Evolutionary conservation across 148 eudicot species (phyloP).

Genomic region (Suaeda aralocaspica): DNA sequence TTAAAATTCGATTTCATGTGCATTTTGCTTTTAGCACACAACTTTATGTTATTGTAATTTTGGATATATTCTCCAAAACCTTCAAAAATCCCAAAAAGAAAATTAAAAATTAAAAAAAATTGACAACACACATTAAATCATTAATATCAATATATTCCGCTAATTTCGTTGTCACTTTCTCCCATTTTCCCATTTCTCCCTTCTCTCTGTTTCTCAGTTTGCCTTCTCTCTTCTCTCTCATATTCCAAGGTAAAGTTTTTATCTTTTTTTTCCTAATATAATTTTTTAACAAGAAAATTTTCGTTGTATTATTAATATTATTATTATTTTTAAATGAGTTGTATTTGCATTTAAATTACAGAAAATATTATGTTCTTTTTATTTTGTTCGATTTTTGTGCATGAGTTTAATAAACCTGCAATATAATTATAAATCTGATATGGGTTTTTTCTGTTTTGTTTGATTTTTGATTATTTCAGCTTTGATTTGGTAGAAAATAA

Average conservation of each 20-base stretch:
- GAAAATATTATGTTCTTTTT: background rate
- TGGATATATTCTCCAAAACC: background rate
- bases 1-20: too few species aligned
- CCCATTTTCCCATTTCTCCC: background rate
- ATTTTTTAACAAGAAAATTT: too few species aligned
- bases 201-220: background rate
- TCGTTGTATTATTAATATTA: background rate
- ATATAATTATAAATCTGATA: background rate
- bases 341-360: background rate
- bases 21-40: too few species aligned
- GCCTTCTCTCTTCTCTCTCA: background rate
- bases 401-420: background rate
- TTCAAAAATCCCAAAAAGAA: background rate
- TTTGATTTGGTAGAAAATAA: background rate
- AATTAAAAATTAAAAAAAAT: background rate
- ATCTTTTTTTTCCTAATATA: background rate
- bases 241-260: conserved; percentile 1
- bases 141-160: conserved; percentile 21
- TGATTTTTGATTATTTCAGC: background rate
- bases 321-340: background rate
- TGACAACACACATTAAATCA: conserved; percentile 11
- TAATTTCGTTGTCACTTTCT: conserved; percentile 16
- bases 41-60: background rate
- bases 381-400: background rate
- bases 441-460: background rate